Conservation (phyloP, 2,329 filamentous ascomycete species). For the Stagonosporopsis cucurbitacearum region DNA sequence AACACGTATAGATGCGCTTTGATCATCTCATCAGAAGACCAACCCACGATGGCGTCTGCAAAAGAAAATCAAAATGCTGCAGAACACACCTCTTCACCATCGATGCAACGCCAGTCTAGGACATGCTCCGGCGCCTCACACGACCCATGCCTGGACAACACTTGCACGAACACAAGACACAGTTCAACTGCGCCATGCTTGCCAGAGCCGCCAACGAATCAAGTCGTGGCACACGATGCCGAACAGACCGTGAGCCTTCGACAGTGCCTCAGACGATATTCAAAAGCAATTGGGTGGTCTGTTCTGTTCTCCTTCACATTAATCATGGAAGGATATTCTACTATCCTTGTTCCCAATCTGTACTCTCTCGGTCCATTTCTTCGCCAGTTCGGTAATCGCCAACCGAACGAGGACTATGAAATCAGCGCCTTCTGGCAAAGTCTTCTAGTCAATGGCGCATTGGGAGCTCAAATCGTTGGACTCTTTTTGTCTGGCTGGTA, state of each 20-base stretch:
- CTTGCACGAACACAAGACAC: neutral
- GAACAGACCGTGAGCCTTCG: slow-evolving; percentile 54
- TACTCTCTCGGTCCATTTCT: slow-evolving; percentile 57
- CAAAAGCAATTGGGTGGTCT: slow-evolving; percentile 84
- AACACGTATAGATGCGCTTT: neutral
- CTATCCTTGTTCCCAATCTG: slow-evolving; percentile 78
- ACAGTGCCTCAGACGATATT: slow-evolving; percentile 78
- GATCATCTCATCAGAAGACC: neutral
- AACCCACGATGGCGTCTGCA: neutral
- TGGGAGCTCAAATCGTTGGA: slow-evolving; percentile 50
- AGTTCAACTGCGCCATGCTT: slow-evolving; percentile 7
- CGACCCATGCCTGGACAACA: neutral
- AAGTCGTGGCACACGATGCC: neutral
- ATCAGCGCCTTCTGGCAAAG: slow-evolving; percentile 52
- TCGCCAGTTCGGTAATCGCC: slow-evolving; percentile 40
- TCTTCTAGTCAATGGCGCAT: slow-evolving; percentile 50
- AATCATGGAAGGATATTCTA: slow-evolving; percentile 86
- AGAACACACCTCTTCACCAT: neutral
- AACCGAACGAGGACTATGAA: slow-evolving; percentile 32
- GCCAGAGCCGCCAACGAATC: neutral
- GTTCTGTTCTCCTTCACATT: slow-evolving; percentile 82
- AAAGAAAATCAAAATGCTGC: neutral
- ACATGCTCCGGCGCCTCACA: slow-evolving; percentile 1
- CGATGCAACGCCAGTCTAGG: neutral
- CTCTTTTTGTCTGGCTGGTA: slow-evolving; percentile 51